These are phyloP conservation scores for Ogataea salicorniae DNA, from an alignment of 805 yeast species.

Conservation along the genomic window DNA sequence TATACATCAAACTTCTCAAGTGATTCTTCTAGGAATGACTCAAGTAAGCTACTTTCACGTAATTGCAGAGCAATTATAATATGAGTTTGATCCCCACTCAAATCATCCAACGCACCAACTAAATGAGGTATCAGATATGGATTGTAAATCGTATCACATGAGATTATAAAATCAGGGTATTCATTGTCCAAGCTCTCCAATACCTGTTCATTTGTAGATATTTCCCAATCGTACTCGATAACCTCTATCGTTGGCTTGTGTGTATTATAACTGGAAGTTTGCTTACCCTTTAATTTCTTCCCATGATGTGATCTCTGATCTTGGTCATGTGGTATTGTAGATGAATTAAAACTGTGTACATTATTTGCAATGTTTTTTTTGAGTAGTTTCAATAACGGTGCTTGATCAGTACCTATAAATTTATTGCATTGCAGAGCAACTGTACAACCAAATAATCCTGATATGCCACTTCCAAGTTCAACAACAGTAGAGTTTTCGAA, in stretches of 20 bases:
- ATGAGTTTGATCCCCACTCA: constrained; percentile 33
- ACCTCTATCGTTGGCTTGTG: constrained; percentile 34
- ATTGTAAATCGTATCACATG: constrained; percentile 65
- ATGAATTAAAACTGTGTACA: constrained; percentile 18
- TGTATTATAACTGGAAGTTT: constrained; percentile 2
- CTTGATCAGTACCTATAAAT: constrained; percentile 57
- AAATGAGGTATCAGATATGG: constrained; percentile 50
- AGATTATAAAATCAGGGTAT: constrained; percentile 45
- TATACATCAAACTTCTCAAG: constrained; percentile 32
- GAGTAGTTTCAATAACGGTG: constrained; percentile 46
- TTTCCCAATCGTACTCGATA: constrained; percentile 61
- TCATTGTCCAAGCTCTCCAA: constrained; percentile 1
- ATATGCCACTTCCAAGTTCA: constrained; percentile 61
- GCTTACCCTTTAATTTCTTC: not conserved
- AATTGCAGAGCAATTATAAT: constrained; percentile 47
- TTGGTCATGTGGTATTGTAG: constrained; percentile 11
- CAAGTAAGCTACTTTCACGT: constrained; percentile 46
- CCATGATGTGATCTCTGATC: not conserved
- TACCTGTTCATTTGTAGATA: constrained; percentile 18
- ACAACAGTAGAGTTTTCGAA: constrained; percentile 31
- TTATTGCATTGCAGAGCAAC: constrained; percentile 30
- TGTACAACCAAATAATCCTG: constrained; percentile 44
- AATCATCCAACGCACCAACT: constrained; percentile 35
- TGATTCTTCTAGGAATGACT: constrained; percentile 37
- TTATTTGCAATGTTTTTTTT: constrained; percentile 42